Conservation (phyloP, 208 protist genomes). For the Leishmania turanica region DNA sequence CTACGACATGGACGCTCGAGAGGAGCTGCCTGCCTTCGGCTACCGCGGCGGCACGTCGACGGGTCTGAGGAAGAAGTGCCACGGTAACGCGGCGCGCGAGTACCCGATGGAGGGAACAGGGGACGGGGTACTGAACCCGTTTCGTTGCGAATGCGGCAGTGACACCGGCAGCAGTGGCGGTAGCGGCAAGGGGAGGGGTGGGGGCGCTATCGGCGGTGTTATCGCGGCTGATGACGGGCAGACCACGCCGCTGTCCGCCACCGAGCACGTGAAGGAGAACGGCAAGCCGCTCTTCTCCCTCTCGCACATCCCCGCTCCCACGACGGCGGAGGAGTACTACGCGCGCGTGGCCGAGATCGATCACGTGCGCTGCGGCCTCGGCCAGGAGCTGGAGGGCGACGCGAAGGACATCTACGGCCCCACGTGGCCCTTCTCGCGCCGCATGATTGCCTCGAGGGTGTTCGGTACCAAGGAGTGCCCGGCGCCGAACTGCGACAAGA, state of each 20-base stretch:
- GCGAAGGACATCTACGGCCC: slow-evolving; percentile 48
- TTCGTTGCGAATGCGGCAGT: neutral
- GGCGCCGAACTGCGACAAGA: slow-evolving; percentile 38
- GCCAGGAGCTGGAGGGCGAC: slow-evolving; percentile 30
- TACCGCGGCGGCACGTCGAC: neutral
- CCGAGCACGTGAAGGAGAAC: slow-evolving; percentile 2
- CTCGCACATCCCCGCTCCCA: slow-evolving; percentile 18
- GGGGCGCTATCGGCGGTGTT: neutral
- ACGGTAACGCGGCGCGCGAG: neutral
- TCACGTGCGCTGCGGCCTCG: slow-evolving; percentile 40
- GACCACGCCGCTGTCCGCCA: neutral
- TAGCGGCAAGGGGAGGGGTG: neutral
- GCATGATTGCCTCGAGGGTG: slow-evolving; percentile 23
- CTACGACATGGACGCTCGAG: neutral
- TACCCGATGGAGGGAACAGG: neutral
- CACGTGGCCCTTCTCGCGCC: slow-evolving; percentile 35
- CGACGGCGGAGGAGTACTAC: slow-evolving; percentile 44
- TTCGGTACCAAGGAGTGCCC: slow-evolving; percentile 14
- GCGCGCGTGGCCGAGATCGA: slow-evolving; percentile 32
- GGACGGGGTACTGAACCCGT: neutral
- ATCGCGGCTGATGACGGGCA: neutral
- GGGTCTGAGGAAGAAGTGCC: neutral
- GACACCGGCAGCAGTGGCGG: neutral
- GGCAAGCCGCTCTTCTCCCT: slow-evolving; percentile 14
- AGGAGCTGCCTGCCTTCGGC: neutral